These are phyloP conservation scores for Verbena officinalis DNA, from an alignment of 257 asterid species.

Conservation along the genomic window DNA sequence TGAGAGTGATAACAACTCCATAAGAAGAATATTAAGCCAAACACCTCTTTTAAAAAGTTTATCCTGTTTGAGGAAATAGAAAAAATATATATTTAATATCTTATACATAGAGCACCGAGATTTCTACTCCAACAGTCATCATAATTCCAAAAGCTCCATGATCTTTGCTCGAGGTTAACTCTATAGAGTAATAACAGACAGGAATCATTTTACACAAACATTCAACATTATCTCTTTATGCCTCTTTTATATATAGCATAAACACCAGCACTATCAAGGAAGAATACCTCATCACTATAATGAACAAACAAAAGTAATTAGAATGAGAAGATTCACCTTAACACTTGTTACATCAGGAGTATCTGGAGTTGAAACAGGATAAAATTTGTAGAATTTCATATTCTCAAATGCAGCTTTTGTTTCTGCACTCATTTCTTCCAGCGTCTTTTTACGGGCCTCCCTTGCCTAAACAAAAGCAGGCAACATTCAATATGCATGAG, in stretches of 20 bases:
- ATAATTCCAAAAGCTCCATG: too few relatives aligned
- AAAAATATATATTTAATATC: too few relatives aligned
- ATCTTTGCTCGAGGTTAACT: too few relatives aligned
- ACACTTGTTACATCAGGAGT: constrained; percentile 65
- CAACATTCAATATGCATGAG: constrained; percentile 13
- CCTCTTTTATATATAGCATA: not conserved
- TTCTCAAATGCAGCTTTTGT: constrained; percentile 68
- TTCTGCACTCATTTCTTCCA: constrained; percentile 72
- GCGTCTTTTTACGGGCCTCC: constrained; percentile 78
- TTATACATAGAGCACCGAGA: too few relatives aligned
- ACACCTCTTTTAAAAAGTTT: too few relatives aligned
- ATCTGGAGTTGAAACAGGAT: constrained; percentile 75
- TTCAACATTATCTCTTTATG: not conserved
- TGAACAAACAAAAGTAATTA: not conserved
- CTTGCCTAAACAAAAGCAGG: constrained; percentile 59
- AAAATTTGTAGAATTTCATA: constrained; percentile 78
- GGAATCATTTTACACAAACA: too few relatives aligned
- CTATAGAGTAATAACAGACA: too few relatives aligned
- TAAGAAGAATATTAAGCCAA: too few relatives aligned
- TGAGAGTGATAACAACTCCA: too few relatives aligned
- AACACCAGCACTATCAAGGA: not conserved
- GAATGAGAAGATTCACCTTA: constrained; percentile 43
- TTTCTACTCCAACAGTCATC: too few relatives aligned
- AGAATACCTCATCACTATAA: not conserved
- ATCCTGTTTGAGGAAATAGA: too few relatives aligned